A percentile compares a stretch with the other conserved stretches of the same genome.
These are phyloP conservation scores for Hyaloperonospora arabidopsidis DNA, from an alignment of 352 stramenopile species.

Conservation along the genomic window DNA sequence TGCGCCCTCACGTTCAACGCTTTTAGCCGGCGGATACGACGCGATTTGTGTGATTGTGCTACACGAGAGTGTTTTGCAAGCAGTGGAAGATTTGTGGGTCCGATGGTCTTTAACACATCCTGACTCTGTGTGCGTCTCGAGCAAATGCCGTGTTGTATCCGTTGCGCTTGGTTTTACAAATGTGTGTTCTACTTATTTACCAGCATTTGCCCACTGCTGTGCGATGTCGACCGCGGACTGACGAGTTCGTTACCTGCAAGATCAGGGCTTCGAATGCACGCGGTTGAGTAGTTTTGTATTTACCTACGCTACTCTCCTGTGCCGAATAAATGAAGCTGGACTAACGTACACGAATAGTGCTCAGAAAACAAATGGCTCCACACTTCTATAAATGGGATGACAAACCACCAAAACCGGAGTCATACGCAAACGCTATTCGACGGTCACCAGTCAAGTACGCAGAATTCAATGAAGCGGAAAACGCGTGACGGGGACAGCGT, in stretches of 20 bases:
- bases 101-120: conserved; percentile 48
- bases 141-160: background rate
- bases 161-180: conserved; percentile 2
- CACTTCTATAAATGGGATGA: background rate
- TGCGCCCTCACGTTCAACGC: background rate
- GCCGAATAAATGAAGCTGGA: conserved; percentile 1
- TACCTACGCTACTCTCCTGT: background rate
- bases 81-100: conserved; percentile 72
- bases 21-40: conserved; percentile 91
- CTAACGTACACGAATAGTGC: conserved; percentile 10
- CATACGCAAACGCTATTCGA: conserved; percentile 2
- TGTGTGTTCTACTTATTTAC: background rate
- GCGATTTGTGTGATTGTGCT: conserved; percentile 90
- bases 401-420: conserved; percentile 5
- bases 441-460: conserved; percentile 10
- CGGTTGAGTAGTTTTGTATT: conserved; percentile 13
- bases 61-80: conserved; percentile 40
- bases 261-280: conserved; percentile 26
- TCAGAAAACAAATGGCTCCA: conserved; percentile 5
- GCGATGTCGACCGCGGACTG: conserved; percentile 36
- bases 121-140: conserved; percentile 33
- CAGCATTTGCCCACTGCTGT: conserved; percentile 68
- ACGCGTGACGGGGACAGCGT: conserved; percentile 15
- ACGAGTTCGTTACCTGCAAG: conserved; percentile 2
- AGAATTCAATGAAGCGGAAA: conserved; percentile 29